Evolutionary conservation across 1,139 yeast genomes (phyloP).

Genomic region (Keqinozyma sinolaborantium): DNA sequence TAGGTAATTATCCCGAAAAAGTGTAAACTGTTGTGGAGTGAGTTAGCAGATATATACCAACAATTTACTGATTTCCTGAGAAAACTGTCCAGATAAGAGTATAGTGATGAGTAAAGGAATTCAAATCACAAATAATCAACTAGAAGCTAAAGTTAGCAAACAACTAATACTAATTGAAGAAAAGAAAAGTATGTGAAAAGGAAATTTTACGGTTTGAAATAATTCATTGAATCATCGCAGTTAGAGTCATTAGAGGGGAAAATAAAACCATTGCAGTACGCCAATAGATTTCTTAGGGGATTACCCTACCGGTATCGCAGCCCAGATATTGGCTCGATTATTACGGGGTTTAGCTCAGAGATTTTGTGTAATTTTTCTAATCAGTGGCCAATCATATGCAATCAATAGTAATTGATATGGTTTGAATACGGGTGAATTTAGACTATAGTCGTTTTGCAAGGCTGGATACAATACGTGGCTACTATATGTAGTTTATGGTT

Average conservation of each 20-base stretch:
- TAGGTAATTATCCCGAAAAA: too few relatives aligned
- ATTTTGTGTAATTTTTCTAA: constrained; percentile 1
- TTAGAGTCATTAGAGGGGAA: background rate
- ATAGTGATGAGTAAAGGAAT: too few relatives aligned
- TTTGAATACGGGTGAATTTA: too few relatives aligned
- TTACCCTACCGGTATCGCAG: constrained; percentile 7
- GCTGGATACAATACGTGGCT: too few relatives aligned
- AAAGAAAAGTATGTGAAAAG: background rate
- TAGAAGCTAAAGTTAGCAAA: background rate
- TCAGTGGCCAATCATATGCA: constrained; percentile 1
- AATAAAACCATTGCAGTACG: background rate
- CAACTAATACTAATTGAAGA: background rate
- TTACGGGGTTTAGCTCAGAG: constrained; percentile 1
- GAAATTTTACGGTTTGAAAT: background rate
- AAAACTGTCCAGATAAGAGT: background rate
- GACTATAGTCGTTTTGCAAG: too few relatives aligned
- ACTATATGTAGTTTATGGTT: too few relatives aligned
- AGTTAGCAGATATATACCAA: background rate
- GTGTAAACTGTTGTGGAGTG: constrained; percentile 1
- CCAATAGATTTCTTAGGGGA: constrained; percentile 1
- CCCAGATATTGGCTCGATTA: constrained; percentile 4
- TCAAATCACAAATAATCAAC: too few relatives aligned
- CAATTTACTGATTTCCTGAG: background rate
- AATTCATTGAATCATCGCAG: background rate
- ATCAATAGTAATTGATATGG: too few relatives aligned